Base-by-base conservation (phyloP, 2,329 filamentous ascomycete species). In the Cercospora sp. region DNA sequence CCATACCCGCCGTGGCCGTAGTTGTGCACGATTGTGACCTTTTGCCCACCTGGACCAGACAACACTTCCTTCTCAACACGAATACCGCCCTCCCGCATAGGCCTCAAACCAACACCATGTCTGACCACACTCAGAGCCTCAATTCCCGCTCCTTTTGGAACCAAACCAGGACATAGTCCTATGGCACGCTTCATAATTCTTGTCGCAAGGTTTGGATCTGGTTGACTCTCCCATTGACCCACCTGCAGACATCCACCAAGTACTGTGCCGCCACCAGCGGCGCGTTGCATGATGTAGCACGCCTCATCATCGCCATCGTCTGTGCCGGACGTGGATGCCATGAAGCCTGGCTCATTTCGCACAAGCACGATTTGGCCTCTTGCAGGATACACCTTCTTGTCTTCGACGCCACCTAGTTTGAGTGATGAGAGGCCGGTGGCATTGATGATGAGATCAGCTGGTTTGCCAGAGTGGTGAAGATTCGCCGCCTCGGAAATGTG, bases 351-450 rank as follows among this genome's bases (percentile, higher is more conserved):
- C 76, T 91, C 88, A 80, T 97, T 97, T 67, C 93, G 85, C 24
- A 97, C 92, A 0, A 97, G 79, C 0, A 96, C 91, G 16, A 92
- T 88, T 80, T 98, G 94, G 4, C 93, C 94, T 3, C 94, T 88
- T 1, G 87, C 89, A 0, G 94, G 94, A 64, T 89, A 85, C 71
- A 98, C 86, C 4, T 85, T 86, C 67, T 82, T 79, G 76, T 98
- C 94, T 79, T 87, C 84, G 0, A 98, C 94, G 43, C 94, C 94
- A 8, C 92, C 93, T 1, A 98, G 87, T 66, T 85, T 89, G 53
- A 86, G 86, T 0, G 93, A 89, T 7, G 90, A 86, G 7, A 98
- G 83, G 0, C 94, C 94, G 0, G 93, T 94, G 73, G 92, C 92
- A 78, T 98, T 98, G 73, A 98, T 82, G 1, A 97, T 82, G 2